Evolutionary conservation across 2,329 filamentous ascomycete genomes (phyloP), one percentile per base, ranked within the genome.

Genomic region (Clonostachys solani): DNA sequence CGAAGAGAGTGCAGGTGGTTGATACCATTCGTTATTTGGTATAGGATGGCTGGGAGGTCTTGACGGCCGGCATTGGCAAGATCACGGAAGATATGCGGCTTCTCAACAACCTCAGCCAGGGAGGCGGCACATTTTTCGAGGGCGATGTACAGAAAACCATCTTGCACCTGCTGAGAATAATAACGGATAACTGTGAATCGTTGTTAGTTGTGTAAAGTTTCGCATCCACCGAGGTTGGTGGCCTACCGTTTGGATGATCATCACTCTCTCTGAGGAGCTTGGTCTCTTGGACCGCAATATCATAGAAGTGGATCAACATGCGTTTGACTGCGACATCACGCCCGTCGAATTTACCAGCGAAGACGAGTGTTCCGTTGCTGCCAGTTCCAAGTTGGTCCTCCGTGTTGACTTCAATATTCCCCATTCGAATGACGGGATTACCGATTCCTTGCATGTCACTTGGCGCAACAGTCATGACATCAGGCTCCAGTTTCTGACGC

Each of bases 341-440:
- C 19, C 91, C 91, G 63, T 95, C 94, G 63, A 95, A 97, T 46
- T 85, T 89, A n/a, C 94, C 94, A 43, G 89, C 86, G 64, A 94
- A 97, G 1, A 99, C 94, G 46, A 95, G 84, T 0, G 94, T 99
- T n/a, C 94, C 94, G 61, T 96, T 95, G 64, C 92, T 97, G 47
- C 94, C 94, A 49, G 89, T 86, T 18, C 83, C 83, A 33, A 87
- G 72, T 52, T 84, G 78, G 56, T 78, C 72, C 42, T 84, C 77
- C 41, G 78, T 77, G 52, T 86, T 77, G 45, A 86, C 82, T 55
- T 84, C 78, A 2, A 87, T 77, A 47, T 77, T 81, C 33, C 80
- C 81, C 62, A 86, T 82, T 46, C 74, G 77, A 54, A 84, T 72
- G 43, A 80, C 75, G 5, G 80, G 74, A 0, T 77, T 78, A 2